These are phyloP conservation scores for Acacia melanoxylon DNA, from an alignment of 306 rosid genomes.

Conservation along the genomic window DNA sequence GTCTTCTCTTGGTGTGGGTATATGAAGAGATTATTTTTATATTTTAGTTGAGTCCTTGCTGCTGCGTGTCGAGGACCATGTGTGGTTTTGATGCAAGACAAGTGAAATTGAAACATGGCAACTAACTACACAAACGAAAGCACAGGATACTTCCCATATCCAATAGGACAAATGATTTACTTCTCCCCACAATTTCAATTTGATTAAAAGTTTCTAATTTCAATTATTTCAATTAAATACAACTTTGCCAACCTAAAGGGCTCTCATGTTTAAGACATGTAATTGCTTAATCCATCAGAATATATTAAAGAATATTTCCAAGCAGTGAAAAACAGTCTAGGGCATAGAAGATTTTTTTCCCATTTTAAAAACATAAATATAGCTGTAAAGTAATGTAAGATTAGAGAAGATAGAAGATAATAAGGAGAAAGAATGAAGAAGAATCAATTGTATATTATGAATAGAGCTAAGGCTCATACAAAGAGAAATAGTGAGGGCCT, in stretches of 20 bases:
- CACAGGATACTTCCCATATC: background rate
- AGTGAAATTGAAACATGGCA: conserved; percentile 51
- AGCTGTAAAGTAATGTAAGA: too few relatives aligned
- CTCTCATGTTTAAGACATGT: background rate
- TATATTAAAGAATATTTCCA: background rate
- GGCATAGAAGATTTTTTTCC: background rate
- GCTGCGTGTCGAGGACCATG: conserved; percentile 86
- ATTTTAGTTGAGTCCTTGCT: conserved; percentile 25
- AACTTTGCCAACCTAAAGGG: background rate
- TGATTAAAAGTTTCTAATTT: background rate
- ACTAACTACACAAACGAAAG: background rate
- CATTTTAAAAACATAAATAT: background rate
- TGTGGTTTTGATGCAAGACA: conserved; percentile 69
- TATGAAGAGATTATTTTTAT: too few relatives aligned
- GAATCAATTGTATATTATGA: too few relatives aligned
- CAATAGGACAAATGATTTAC: background rate
- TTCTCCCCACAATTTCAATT: conserved; percentile 8
- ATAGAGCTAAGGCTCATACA: too few relatives aligned
- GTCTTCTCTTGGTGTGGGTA: too few relatives aligned
- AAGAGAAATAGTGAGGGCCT: too few relatives aligned
- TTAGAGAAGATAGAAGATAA: too few relatives aligned
- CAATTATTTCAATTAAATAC: too few relatives aligned
- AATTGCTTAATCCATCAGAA: background rate
- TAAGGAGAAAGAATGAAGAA: too few relatives aligned
- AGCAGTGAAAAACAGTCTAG: background rate